phyloP scores from a whole-genome alignment of 2,329 filamentous ascomycete species.

The Fusarium sp. region DNA sequence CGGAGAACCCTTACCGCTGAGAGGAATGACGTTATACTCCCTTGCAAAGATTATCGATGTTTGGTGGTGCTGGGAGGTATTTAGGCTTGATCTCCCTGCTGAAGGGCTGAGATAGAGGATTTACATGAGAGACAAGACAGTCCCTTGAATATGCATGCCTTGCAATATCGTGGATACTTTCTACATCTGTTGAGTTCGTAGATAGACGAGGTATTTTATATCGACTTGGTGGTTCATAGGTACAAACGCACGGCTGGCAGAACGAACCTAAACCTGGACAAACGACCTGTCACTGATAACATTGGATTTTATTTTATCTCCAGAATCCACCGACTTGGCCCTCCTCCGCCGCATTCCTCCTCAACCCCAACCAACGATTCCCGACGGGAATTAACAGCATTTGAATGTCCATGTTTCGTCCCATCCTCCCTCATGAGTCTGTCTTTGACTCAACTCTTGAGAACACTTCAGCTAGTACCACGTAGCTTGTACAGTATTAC shows the following conservation, averaged over 20 bases:
- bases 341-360: neutral
- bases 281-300: constrained; percentile 1
- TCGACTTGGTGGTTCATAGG: neutral
- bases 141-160: constrained; percentile 7
- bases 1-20: neutral
- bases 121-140: neutral
- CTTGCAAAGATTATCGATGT: neutral
- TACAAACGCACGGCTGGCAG: neutral
- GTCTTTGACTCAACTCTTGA: neutral
- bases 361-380: constrained; percentile 1
- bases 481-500: neutral
- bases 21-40: neutral
- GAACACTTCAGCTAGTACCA: neutral
- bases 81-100: constrained; percentile 16
- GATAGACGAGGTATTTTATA: neutral
- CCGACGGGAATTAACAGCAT: constrained; percentile 9
- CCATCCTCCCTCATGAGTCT: neutral
- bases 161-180: neutral
- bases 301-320: neutral
- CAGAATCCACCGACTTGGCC: constrained; percentile 5
- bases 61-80: neutral
- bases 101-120: constrained; percentile 5
- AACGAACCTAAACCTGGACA: neutral
- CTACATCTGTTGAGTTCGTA: neutral
- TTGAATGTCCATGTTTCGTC: constrained; percentile 7